Evolutionary conservation across 805 yeast genomes (phyloP).

Genomic region (Saccharomycopsis sp.): DNA sequence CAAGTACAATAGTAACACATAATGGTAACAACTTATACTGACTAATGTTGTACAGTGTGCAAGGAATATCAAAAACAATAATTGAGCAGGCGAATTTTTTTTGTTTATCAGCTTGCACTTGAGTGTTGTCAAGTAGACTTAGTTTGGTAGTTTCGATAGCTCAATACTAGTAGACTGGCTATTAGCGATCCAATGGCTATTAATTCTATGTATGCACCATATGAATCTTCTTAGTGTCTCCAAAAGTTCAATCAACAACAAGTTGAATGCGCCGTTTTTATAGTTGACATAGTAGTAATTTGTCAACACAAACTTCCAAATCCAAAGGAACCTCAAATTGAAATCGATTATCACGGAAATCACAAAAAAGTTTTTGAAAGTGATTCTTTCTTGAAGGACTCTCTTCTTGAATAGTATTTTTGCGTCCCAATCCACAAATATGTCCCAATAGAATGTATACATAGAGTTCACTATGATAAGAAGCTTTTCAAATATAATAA

Average conservation of each 20-base stretch:
- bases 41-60: too few species aligned
- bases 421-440: slow-evolving; percentile 77
- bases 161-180: neutral
- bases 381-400: slow-evolving; percentile 26
- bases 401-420: slow-evolving; percentile 22
- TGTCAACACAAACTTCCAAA: slow-evolving; percentile 42
- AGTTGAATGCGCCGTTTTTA: slow-evolving; percentile 47
- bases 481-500: slow-evolving; percentile 27
- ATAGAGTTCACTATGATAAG: slow-evolving; percentile 58
- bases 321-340: slow-evolving; percentile 69
- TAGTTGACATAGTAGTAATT: slow-evolving; percentile 24
- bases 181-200: slow-evolving; percentile 3
- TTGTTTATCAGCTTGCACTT: too few species aligned
- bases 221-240: slow-evolving; percentile 82
- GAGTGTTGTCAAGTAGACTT: too few species aligned
- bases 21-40: too few species aligned
- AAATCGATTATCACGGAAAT: slow-evolving; percentile 56
- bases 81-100: too few species aligned
- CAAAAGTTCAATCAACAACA: slow-evolving; percentile 58
- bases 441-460: slow-evolving; percentile 85
- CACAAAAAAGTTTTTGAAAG: slow-evolving; percentile 37
- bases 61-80: too few species aligned
- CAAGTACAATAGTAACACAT: too few species aligned
- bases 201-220: slow-evolving; percentile 43
- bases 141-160: neutral